phyloP scores from a whole-genome alignment of 1,139 yeast species.

The Taiozyma sp. region DNA sequence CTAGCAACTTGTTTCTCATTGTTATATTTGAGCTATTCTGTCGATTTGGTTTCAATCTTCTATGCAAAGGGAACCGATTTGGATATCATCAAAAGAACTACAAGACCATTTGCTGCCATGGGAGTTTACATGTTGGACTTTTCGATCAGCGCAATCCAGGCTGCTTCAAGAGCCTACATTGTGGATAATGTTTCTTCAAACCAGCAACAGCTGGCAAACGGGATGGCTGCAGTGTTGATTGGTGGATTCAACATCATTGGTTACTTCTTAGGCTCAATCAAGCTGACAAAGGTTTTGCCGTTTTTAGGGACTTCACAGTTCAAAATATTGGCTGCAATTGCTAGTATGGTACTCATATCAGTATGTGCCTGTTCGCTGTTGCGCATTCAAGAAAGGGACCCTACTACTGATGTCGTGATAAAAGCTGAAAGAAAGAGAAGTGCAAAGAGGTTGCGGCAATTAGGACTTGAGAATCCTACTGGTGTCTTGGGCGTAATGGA shows the following conservation, averaged over 20 bases:
- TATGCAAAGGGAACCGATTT: slow-evolving; percentile 18
- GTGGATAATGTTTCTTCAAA: slow-evolving; percentile 49
- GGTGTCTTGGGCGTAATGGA: slow-evolving; percentile 19
- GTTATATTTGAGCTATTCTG: slow-evolving; percentile 41
- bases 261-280: slow-evolving; percentile 42
- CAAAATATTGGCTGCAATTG: slow-evolving; percentile 41
- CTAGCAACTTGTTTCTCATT: slow-evolving; percentile 39
- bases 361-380: slow-evolving; percentile 36
- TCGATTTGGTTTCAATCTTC: slow-evolving; percentile 31
- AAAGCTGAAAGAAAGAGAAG: slow-evolving; percentile 30
- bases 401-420: slow-evolving; percentile 35
- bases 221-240: slow-evolving; percentile 71
- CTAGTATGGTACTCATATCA: slow-evolving; percentile 34
- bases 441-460: slow-evolving; percentile 24
- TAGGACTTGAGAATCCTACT: slow-evolving; percentile 28
- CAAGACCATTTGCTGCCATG: slow-evolving; percentile 41
- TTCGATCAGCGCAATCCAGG: slow-evolving; percentile 52
- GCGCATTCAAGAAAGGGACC: slow-evolving; percentile 39
- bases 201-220: slow-evolving; percentile 55
- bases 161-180: slow-evolving; percentile 53
- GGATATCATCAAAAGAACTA: slow-evolving; percentile 21
- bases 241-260: slow-evolving; percentile 52
- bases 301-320: slow-evolving; percentile 44
- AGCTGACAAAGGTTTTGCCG: slow-evolving; percentile 31
- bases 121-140: slow-evolving; percentile 50